Conservation (phyloP, 345 rosid genomes). For the Alliaria petiolata region DNA sequence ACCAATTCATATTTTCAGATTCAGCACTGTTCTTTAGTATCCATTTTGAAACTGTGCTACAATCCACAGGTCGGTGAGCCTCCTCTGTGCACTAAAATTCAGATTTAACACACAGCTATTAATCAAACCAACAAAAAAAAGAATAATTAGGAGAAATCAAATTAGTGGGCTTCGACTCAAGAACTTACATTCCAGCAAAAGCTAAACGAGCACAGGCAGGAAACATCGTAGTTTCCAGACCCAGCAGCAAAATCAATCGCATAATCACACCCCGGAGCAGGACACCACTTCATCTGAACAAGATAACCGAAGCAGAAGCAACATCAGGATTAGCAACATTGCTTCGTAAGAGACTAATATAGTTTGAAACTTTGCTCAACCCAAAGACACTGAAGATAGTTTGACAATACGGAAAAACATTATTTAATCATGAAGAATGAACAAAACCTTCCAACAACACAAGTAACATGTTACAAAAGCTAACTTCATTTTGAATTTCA, state of each 20-base stretch:
- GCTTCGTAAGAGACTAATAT: background rate
- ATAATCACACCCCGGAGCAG: constrained; percentile 93
- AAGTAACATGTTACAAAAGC: background rate
- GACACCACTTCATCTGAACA: constrained; percentile 95
- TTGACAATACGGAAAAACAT: background rate
- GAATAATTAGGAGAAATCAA: background rate
- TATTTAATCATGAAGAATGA: background rate
- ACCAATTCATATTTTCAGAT: constrained; percentile 99
- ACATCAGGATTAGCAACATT: background rate
- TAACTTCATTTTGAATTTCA: background rate
- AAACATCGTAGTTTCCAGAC: constrained; percentile 70
- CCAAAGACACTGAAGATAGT: background rate
- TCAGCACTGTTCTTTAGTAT: constrained; percentile 92
- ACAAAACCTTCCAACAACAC: background rate
- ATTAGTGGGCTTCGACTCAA: background rate
- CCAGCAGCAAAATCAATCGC: constrained; percentile 85
- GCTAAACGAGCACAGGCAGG: constrained; percentile 73
- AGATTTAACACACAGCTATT: background rate
- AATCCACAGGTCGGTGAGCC: constrained; percentile 99
- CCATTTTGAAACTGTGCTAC: constrained; percentile 88
- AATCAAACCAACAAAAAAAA: background rate
- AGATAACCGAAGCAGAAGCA: background rate
- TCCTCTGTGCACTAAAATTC: constrained; percentile 86
- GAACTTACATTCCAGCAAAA: constrained; percentile 92
- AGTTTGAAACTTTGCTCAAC: background rate